These are phyloP conservation scores for Mycena chlorophos DNA, from an alignment of 768 basidiomycete genomes.

Conservation along the genomic window DNA sequence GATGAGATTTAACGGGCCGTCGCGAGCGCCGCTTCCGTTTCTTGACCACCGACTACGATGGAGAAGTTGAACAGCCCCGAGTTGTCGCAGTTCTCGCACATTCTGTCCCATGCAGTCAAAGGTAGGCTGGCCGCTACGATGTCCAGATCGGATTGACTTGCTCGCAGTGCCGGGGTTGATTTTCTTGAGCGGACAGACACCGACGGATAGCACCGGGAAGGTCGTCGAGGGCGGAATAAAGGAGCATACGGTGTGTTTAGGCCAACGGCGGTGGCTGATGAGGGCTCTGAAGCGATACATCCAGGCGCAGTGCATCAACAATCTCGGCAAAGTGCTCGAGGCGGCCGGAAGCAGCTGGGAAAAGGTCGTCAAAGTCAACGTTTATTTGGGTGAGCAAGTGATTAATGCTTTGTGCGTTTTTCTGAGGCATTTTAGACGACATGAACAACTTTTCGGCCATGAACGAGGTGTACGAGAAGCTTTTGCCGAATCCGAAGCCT, in stretches of 20 bases:
- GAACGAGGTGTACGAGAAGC: constrained; percentile 60
- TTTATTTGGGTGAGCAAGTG: constrained; percentile 41
- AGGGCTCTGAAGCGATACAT: not conserved
- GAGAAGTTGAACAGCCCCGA: constrained; percentile 53
- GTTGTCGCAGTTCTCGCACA: constrained; percentile 44
- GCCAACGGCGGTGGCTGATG: not conserved
- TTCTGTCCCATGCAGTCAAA: constrained; percentile 44
- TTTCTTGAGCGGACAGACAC: constrained; percentile 63
- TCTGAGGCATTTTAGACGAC: constrained; percentile 34
- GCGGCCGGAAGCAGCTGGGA: constrained; percentile 62
- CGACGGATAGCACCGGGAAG: constrained; percentile 47
- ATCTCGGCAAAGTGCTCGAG: constrained; percentile 53
- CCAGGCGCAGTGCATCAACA: constrained; percentile 58
- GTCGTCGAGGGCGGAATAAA: constrained; percentile 57
- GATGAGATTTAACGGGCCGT: too few relatives aligned
- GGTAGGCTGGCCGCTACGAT: not conserved
- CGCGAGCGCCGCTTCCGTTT: too few relatives aligned
- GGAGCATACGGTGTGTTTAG: constrained; percentile 53
- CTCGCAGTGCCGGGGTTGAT: constrained; percentile 57
- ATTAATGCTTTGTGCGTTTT: not conserved
- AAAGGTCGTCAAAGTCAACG: constrained; percentile 56
- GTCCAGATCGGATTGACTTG: constrained; percentile 17
- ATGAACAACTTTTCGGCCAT: constrained; percentile 58
- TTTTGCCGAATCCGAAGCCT: constrained; percentile 61
- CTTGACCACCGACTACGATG: too few relatives aligned